Conservation (phyloP, 2,329 filamentous ascomycete species). For the Xylariales sp. region DNA sequence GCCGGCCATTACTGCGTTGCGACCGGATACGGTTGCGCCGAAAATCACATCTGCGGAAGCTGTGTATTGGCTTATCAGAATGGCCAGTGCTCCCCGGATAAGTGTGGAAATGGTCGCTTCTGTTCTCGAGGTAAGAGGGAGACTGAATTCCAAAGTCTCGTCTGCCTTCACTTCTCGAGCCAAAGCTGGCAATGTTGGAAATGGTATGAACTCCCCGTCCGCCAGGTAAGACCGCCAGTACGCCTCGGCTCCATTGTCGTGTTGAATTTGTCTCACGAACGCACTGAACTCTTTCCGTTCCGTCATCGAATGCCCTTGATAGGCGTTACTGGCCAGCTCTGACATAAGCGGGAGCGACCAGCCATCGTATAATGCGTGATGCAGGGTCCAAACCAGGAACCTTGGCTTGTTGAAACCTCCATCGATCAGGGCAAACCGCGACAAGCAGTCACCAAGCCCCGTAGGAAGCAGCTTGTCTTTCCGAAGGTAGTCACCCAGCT, state of each 20-base stretch:
- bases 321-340: background rate
- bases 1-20: background rate
- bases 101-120: background rate
- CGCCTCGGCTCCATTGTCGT: background rate
- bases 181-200: background rate
- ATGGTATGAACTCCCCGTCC: background rate
- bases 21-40: background rate
- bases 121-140: background rate
- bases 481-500: background rate
- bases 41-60: background rate
- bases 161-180: background rate
- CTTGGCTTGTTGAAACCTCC: background rate
- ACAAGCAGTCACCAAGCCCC: background rate
- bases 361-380: conserved; percentile 1
- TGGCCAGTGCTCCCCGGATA: background rate
- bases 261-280: background rate
- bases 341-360: background rate
- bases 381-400: background rate
- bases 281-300: background rate
- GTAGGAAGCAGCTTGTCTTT: background rate
- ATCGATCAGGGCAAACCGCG: background rate
- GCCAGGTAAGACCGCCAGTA: background rate
- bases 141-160: background rate
- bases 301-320: background rate
- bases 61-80: background rate